A percentile compares a stretch with the other conserved stretches of the same genome.
Conservation (phyloP, 1,284 basidiomycete species). For the Austroboletus rostrupii region DNA sequence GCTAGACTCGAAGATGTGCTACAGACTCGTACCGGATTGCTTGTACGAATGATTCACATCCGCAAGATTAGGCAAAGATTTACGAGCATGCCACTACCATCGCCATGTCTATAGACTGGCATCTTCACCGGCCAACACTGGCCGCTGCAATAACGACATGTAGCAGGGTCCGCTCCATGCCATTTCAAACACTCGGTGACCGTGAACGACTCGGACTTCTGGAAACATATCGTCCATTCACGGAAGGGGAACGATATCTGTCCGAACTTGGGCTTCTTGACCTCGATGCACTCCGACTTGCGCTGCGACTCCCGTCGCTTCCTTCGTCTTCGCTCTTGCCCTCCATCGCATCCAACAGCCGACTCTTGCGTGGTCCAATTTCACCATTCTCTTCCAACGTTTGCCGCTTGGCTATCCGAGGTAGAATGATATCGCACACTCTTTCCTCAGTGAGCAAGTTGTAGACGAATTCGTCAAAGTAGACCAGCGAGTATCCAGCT, state of each 20-base stretch:
- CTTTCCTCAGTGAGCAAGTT: conserved; percentile 83
- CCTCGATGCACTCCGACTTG: conserved; percentile 27
- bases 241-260: conserved; percentile 38
- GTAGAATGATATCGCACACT: conserved; percentile 95
- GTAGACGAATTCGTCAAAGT: conserved; percentile 93
- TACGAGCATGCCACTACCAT: too few relatives aligned
- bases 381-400: conserved; percentile 92
- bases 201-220: conserved; percentile 50
- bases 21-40: too few relatives aligned
- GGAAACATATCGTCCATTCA: conserved; percentile 55
- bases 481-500: conserved; percentile 82
- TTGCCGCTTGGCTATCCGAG: conserved; percentile 81
- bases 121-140: too few relatives aligned
- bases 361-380: conserved; percentile 76
- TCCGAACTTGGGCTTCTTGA: conserved; percentile 28
- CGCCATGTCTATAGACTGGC: too few relatives aligned
- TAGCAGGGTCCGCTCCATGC: too few relatives aligned
- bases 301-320: conserved; percentile 30
- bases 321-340: conserved; percentile 55
- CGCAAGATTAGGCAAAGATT: too few relatives aligned
- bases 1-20: too few relatives aligned
- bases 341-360: conserved; percentile 79
- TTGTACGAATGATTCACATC: too few relatives aligned
- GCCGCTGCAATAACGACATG: too few relatives aligned
- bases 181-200: conserved; percentile 6